Evolutionary conservation across 176 grass and related monocot species (phyloP).

Genomic region (Aegilops longissima): DNA sequence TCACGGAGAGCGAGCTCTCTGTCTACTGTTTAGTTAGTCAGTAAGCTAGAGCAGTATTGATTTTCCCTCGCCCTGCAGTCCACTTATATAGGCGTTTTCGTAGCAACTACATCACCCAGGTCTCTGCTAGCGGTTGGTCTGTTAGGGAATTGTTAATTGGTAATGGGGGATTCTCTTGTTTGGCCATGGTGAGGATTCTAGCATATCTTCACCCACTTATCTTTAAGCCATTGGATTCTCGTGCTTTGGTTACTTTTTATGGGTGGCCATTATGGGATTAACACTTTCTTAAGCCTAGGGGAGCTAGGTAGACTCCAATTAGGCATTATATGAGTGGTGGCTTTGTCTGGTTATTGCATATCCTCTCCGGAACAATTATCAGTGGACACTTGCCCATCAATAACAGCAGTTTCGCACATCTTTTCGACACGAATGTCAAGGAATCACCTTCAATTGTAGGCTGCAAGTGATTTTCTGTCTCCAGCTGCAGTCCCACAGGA

Average conservation of each 20-base stretch:
- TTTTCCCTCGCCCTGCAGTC: not conserved
- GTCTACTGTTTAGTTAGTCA: not conserved
- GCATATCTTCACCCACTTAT: slow-evolving; percentile 48
- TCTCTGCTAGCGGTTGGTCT: slow-evolving; percentile 11
- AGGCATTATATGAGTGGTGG: not conserved
- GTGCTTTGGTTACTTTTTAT: slow-evolving; percentile 37
- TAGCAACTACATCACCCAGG: slow-evolving; percentile 10
- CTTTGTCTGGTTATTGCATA: slow-evolving; percentile 13
- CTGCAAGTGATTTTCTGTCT: not conserved
- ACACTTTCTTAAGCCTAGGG: slow-evolving; percentile 30
- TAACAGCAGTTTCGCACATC: not conserved
- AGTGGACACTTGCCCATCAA: slow-evolving; percentile 15
- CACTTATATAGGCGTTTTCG: slow-evolving; percentile 40
- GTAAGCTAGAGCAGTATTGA: slow-evolving; percentile 18
- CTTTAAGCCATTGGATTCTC: slow-evolving; percentile 38
- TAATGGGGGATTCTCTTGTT: slow-evolving; percentile 35
- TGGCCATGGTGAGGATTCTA: slow-evolving; percentile 27
- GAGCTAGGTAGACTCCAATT: slow-evolving; percentile 8
- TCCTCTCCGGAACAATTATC: slow-evolving; percentile 5
- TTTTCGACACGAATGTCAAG: not conserved
- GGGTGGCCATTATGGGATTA: slow-evolving; percentile 43
- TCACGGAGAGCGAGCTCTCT: not conserved
- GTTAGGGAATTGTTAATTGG: slow-evolving; percentile 14
- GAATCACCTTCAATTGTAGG: not conserved
- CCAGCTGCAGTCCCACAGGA: not conserved